Base-by-base conservation (phyloP, 306 rosid species). In the Gastrolobium bilobum region DNA sequence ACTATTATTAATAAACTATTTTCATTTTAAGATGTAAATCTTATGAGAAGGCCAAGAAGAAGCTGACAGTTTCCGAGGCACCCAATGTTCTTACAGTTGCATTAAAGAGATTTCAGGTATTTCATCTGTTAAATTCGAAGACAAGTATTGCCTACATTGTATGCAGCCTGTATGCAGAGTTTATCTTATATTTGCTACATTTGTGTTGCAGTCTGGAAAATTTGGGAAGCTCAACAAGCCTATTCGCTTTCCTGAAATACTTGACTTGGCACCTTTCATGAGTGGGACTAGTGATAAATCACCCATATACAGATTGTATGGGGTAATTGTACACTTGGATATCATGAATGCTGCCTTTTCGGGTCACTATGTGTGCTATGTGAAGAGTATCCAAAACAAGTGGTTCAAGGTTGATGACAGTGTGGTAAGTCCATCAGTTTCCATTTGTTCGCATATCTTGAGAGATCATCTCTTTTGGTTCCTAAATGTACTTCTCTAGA, bases 341-440 rank as follows among this genome's bases (percentile, higher is more conserved):
- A 76, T 88, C 69, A 90, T 96, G 99, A 96, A 96, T 86, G 91
- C 98, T 3, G 81, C 98, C 34, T 96, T 91, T 89, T 93, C 99
- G 31, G 99, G 99, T 77, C 99, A 96, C 84, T 96, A 96, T 7
- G 98, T 96, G 61, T 89, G 94, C 91, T 96, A 93, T 77, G 94
- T 93, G 75, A 96, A 90, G 90, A 96, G 87, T 77, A 76, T 80
- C 42, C 97, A 90, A 59, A 91, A 96, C 87, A 96, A 80, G 90
- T 96, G 99, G 99, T 96, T 96, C 93, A 91, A 93, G 92, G 85
- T 88, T 71, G 99, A 96, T 77, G 99, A 96, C 89, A 93, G 97
- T 75, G 86, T 72, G 86, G 99, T 93, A 87, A 72, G 91, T 73
- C 74, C 33, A 80, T 64, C 44, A 54, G 51, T 52, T 75, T 64